phyloP scores from a whole-genome alignment of 2,329 filamentous ascomycete genomes.

The Nigrospora oryzae region DNA sequence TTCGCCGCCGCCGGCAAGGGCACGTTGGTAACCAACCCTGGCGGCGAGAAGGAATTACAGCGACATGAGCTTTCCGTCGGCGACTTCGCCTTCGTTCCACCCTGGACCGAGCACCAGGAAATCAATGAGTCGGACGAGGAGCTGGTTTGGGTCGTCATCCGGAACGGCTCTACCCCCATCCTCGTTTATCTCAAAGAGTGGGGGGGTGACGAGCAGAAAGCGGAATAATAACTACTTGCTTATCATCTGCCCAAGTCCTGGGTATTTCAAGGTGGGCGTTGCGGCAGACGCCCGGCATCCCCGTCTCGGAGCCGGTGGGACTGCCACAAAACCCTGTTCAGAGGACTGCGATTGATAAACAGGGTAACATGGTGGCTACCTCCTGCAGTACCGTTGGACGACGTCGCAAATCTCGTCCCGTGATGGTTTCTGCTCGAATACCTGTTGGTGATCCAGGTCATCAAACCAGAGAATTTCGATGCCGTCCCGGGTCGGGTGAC shows the following conservation, averaged over 20 bases:
- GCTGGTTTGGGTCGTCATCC: conserved; percentile 57
- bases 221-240: conserved; percentile 12
- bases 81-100: conserved; percentile 63
- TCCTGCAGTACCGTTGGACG: conserved; percentile 16
- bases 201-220: conserved; percentile 38
- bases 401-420: conserved; percentile 17
- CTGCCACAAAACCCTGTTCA: too few relatives aligned
- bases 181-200: conserved; percentile 57
- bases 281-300: too few relatives aligned
- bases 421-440: conserved; percentile 34
- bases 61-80: conserved; percentile 51
- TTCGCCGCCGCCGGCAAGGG: conserved; percentile 56
- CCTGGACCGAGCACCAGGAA: conserved; percentile 63
- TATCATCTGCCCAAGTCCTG: not conserved
- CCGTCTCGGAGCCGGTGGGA: too few relatives aligned
- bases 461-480: conserved; percentile 54
- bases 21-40: conserved; percentile 48
- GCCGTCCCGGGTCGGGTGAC: conserved; percentile 21
- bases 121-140: conserved; percentile 54
- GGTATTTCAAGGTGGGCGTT: too few relatives aligned
- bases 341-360: too few relatives aligned
- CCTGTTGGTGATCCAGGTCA: conserved; percentile 55
- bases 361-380: conserved; percentile 4
- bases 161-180: conserved; percentile 51
- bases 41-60: conserved; percentile 40